Evolutionary conservation across 345 rosid genomes (phyloP), one percentile per base, ranked within the genome.

Genomic region (Acer yangbiense): DNA sequence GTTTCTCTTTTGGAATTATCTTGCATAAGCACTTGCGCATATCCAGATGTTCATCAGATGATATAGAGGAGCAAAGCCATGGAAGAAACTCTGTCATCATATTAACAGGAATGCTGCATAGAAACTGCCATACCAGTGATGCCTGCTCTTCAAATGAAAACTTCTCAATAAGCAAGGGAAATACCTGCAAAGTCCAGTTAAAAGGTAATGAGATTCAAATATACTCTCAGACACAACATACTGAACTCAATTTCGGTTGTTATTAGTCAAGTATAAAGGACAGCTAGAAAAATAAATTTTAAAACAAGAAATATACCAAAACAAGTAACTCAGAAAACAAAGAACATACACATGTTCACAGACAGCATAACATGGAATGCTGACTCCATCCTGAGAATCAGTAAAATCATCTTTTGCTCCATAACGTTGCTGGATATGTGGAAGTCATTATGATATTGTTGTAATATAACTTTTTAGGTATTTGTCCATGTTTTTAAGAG

Each of bases 101-200:
- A 80, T 88, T 89, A 68, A 90, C 92, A 78, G 97, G 95, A 86
- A 93, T 88, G 85, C 97, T 91, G 82, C 97, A 93, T 61, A 93
- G 83, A 86, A 90, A 93, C 82, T 93, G 95, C 95, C 97, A 90
- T 23, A 91, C 95, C 77, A 93, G 75, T 62, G 90, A 93, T 50
- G 95, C 94, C 79, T 93, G 97, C 85, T 93, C 97, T 78, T 75
- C 85, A 76, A 87, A 89, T 20, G 94, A 84, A 76, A 88, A 93
- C 83, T 88, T 91, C 79, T 93, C 95, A 29, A 88, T 89, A 48
- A 93, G 87, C 86, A 93, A 85, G 25, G 97, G 97, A 77, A 89
- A 91, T 32, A 93, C 94, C 94, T 92, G 85, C 75, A 35, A 70
- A 69, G 29, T 52, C 60, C 77, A 85, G 25, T 23, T 23, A 23